These are phyloP conservation scores for Domatiomyces globalis DNA, from an alignment of 2,329 filamentous ascomycete species.

Conservation along the genomic window DNA sequence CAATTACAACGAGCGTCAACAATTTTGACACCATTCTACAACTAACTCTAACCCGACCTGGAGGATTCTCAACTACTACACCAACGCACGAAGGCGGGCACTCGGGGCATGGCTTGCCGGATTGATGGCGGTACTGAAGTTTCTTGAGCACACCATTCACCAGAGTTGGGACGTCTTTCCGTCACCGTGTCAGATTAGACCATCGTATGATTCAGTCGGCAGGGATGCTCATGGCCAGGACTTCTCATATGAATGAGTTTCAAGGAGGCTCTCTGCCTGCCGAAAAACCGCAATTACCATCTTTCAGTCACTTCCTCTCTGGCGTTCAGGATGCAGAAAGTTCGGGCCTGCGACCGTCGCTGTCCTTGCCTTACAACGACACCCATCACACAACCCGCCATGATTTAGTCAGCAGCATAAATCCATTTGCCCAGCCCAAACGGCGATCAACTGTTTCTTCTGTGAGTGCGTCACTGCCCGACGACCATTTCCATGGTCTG, in stretches of 20 bases:
- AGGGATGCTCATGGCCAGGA: not conserved
- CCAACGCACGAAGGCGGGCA: not conserved
- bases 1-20: not conserved
- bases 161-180: not conserved
- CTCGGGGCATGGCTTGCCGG: not conserved
- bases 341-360: not conserved
- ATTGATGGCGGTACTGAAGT: not conserved
- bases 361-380: conserved; percentile 11
- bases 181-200: not conserved
- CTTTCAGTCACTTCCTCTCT: conserved; percentile 14
- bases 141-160: not conserved
- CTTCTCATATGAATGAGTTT: not conserved
- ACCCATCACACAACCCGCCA: not conserved
- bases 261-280: not conserved
- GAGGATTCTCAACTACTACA: not conserved
- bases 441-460: not conserved
- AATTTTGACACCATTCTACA: not conserved
- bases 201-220: not conserved
- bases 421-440: conserved; percentile 1
- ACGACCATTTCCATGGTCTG: not conserved
- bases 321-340: conserved; percentile 3
- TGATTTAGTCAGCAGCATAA: conserved; percentile 1
- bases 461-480: not conserved
- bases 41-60: not conserved
- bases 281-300: conserved; percentile 10